These are phyloP conservation scores for Talaromyces sp. DNA, from an alignment of 2,329 filamentous ascomycete species.

Conservation along the genomic window DNA sequence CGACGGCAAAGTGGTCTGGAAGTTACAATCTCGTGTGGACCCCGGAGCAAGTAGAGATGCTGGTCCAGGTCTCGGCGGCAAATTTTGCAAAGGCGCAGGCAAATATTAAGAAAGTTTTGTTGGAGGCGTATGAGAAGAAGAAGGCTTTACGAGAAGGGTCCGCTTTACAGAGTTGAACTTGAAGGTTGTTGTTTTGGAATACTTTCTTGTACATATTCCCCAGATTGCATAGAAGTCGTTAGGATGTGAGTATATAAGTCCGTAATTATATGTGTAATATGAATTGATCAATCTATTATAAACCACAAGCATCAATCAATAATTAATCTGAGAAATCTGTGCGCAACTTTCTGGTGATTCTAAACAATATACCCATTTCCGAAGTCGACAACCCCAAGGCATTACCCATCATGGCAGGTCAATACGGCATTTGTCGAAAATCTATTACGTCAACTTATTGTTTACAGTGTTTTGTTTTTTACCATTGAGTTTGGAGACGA, in stretches of 20 bases:
- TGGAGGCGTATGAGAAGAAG: constrained; percentile 4
- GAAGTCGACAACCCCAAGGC: background rate
- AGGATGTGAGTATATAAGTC: too few relatives aligned
- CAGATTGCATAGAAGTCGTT: background rate
- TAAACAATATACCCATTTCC: background rate
- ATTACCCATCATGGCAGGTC: background rate
- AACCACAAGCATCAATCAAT: too few relatives aligned
- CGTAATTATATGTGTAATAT: too few relatives aligned
- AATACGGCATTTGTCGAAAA: background rate
- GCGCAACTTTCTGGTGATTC: background rate
- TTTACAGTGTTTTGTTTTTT: background rate
- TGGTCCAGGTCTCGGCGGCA: constrained; percentile 3
- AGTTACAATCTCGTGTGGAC: constrained; percentile 12
- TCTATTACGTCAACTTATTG: background rate
- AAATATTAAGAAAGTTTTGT: constrained; percentile 3
- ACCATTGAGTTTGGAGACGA: background rate
- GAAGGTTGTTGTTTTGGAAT: background rate
- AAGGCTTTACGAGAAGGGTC: constrained; percentile 3
- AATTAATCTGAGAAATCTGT: too few relatives aligned
- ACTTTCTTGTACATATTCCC: background rate
- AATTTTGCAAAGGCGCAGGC: constrained; percentile 4
- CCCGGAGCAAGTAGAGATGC: constrained; percentile 7
- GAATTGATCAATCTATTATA: too few relatives aligned
- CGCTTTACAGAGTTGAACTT: background rate
- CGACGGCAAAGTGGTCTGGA: constrained; percentile 9